Evolutionary conservation across 257 asterid species (phyloP).

Genomic region (Gentiana straminea): DNA sequence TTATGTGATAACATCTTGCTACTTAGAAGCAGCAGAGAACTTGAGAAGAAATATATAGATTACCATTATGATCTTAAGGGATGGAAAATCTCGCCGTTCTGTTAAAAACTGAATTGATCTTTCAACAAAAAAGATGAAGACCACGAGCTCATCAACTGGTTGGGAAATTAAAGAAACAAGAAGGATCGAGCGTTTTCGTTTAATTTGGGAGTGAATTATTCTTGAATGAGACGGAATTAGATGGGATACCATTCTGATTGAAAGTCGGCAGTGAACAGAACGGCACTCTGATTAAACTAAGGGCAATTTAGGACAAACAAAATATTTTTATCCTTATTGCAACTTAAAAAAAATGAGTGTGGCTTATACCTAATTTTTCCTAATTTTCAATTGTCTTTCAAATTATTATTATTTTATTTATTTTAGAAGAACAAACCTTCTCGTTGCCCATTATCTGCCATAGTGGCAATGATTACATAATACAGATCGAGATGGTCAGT

Average conservation of each 20-base stretch:
- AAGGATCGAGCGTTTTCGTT: conserved; percentile 6
- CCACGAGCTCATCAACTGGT: conserved; percentile 1
- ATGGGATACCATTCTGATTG: conserved; percentile 6
- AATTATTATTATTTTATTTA: too few relatives aligned
- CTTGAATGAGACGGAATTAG: conserved; percentile 2
- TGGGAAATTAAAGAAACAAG: neutral
- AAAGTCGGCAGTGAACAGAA: conserved; percentile 5
- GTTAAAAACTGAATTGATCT: neutral
- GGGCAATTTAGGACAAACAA: too few relatives aligned
- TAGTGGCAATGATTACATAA: too few relatives aligned
- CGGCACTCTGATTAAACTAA: too few relatives aligned
- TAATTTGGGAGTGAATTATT: conserved; percentile 11
- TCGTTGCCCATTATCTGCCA: too few relatives aligned
- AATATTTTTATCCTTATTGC: too few relatives aligned
- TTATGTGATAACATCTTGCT: neutral
- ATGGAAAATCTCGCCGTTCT: neutral
- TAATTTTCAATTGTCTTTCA: too few relatives aligned
- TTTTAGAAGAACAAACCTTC: too few relatives aligned
- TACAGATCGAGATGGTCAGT: too few relatives aligned
- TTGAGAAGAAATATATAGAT: conserved; percentile 3
- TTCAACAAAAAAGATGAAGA: neutral
- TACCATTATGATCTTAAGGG: neutral
- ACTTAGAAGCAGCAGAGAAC: neutral
- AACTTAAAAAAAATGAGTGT: too few relatives aligned
- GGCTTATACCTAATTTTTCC: too few relatives aligned